Percentiles rank a stretch among this genome's conserved stretches.
Conservation (phyloP, 495 filamentous ascomycete species). For the Podospora comata region DNA sequence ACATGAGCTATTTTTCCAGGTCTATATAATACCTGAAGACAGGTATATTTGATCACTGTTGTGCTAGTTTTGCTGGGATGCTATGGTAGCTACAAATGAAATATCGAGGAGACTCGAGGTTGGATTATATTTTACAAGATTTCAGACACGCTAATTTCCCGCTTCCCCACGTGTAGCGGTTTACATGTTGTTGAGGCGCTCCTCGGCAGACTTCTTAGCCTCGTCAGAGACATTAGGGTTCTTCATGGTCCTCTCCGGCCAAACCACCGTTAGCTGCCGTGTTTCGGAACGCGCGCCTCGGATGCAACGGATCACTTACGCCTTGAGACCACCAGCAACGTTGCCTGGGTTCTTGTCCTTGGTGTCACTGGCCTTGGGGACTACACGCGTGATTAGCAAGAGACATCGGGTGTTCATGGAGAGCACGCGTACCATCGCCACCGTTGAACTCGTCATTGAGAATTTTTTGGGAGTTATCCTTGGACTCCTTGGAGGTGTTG, state of each 20-base stretch:
- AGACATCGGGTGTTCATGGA: not conserved
- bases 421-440: constrained; percentile 24
- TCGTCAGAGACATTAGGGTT: constrained; percentile 43
- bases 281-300: not conserved
- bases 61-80: not conserved
- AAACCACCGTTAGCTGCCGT: not conserved
- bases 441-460: constrained; percentile 44
- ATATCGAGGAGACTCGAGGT: not conserved
- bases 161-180: not conserved
- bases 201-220: constrained; percentile 42
- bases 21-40: not conserved
- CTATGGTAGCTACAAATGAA: not conserved
- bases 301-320: constrained; percentile 30
- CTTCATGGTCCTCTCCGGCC: constrained; percentile 34
- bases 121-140: not conserved
- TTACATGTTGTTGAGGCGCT: constrained; percentile 41
- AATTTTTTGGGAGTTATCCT: constrained; percentile 40
- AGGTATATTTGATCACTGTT: not conserved
- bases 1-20: not conserved
- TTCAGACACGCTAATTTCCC: not conserved
- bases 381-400: constrained; percentile 14
- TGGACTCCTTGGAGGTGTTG: constrained; percentile 37
- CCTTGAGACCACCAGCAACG: constrained; percentile 43
- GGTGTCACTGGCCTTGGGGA: constrained; percentile 26
- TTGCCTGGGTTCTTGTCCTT: constrained; percentile 44